These are phyloP conservation scores for Rhodotorula taiwanensis DNA, from an alignment of 768 basidiomycete genomes.

Conservation along the genomic window DNA sequence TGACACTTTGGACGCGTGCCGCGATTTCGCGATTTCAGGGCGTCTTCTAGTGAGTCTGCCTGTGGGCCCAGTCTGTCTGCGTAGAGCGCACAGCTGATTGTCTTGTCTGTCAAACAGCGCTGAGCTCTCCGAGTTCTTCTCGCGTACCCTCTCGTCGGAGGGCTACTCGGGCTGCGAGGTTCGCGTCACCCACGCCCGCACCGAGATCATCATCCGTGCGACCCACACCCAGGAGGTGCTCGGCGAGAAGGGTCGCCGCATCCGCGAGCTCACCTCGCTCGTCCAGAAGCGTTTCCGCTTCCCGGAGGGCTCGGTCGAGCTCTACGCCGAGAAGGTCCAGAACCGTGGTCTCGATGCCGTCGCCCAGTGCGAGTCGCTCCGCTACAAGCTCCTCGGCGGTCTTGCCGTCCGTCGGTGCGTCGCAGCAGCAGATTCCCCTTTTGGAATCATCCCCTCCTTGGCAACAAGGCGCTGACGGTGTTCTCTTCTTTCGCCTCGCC, in stretches of 20 bases:
- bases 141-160: constrained; percentile 94
- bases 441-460: no score
- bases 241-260: constrained; percentile 98
- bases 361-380: constrained; percentile 94
- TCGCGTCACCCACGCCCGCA: constrained; percentile 96
- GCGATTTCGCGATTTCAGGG: constrained; percentile 4
- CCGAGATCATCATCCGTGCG: constrained; percentile 99
- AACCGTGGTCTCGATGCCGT: constrained; percentile 96
- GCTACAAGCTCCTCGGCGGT: constrained; percentile 98
- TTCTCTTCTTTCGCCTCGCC: background rate
- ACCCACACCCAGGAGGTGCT: constrained; percentile 93
- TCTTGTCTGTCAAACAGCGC: constrained; percentile 60
- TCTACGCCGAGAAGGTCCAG: constrained; percentile 97
- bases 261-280: constrained; percentile 94
- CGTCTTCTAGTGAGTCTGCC: constrained; percentile 39
- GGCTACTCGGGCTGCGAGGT: constrained; percentile 99
- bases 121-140: constrained; percentile 98
- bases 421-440: background rate
- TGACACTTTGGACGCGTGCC: background rate
- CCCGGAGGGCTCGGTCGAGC: constrained; percentile 95
- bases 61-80: no score
- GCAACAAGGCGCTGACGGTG: background rate
- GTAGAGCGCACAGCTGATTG: no score
- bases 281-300: constrained; percentile 99
- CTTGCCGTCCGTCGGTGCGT: constrained; percentile 94